phyloP scores from a whole-genome alignment of 2,329 filamentous ascomycete species.

The Exophiala xenobiotica region DNA sequence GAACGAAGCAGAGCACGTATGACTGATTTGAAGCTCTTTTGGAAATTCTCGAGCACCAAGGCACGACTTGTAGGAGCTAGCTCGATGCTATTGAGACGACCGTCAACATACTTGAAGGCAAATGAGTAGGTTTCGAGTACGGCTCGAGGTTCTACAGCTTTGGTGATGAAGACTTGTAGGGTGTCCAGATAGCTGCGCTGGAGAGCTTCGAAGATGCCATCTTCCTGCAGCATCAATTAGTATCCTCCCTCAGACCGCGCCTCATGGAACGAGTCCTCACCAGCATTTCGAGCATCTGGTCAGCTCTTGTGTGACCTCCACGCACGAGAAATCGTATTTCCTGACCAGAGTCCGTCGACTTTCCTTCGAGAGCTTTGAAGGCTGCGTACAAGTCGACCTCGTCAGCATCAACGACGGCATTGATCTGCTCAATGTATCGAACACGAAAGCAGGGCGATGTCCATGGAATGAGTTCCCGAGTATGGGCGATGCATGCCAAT shows the following conservation, averaged over 20 bases:
- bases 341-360: slow-evolving; percentile 21
- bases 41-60: slow-evolving; percentile 38
- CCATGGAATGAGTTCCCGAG: slow-evolving; percentile 26
- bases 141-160: slow-evolving; percentile 38
- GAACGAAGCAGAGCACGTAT: slow-evolving; percentile 43
- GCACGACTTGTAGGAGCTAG: slow-evolving; percentile 34
- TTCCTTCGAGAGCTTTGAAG: slow-evolving; percentile 3
- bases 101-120: slow-evolving; percentile 44
- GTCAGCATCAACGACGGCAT: slow-evolving; percentile 10
- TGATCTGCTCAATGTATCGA: slow-evolving; percentile 25
- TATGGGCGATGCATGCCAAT: slow-evolving; percentile 26
- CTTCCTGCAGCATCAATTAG: slow-evolving; percentile 44
- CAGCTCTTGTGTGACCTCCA: slow-evolving; percentile 41
- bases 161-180: slow-evolving; percentile 49
- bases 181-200: slow-evolving; percentile 43
- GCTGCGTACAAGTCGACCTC: slow-evolving; percentile 32
- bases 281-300: slow-evolving; percentile 49
- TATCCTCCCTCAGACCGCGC: neutral
- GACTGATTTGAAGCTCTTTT: slow-evolving; percentile 43
- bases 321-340: slow-evolving; percentile 43
- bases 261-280: slow-evolving; percentile 36
- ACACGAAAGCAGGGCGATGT: slow-evolving; percentile 21
- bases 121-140: slow-evolving; percentile 54
- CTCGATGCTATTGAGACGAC: slow-evolving; percentile 35
- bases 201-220: slow-evolving; percentile 49